phyloP scores from a whole-genome alignment of 345 rosid genomes.

The Euclidium syriacum region DNA sequence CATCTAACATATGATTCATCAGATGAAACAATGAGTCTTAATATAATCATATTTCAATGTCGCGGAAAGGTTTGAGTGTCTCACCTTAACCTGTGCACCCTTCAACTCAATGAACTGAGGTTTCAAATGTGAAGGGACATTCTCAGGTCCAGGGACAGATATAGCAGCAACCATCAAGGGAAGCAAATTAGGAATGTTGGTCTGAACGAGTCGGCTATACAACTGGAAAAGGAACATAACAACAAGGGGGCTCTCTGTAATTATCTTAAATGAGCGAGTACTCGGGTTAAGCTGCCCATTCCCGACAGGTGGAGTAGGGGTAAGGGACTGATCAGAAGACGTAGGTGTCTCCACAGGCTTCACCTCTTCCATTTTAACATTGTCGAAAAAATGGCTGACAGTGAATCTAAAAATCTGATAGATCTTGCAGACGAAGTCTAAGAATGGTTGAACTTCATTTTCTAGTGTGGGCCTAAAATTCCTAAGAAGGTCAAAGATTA shows the following conservation, averaged over 20 bases:
- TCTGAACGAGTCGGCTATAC: constrained; percentile 88
- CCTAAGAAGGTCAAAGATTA: constrained; percentile 91
- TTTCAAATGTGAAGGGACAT: constrained; percentile 81
- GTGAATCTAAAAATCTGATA: constrained; percentile 81
- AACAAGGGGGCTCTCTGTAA: constrained; percentile 97
- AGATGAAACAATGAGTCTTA: neutral
- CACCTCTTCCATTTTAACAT: constrained; percentile 56
- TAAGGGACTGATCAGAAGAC: constrained; percentile 64
- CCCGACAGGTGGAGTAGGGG: constrained; percentile 42
- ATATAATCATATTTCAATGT: neutral
- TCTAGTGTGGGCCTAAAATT: constrained; percentile 91
- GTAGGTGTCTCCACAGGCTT: constrained; percentile 74
- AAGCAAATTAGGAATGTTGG: constrained; percentile 86
- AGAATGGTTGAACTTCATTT: constrained; percentile 90
- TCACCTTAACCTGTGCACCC: constrained; percentile 99
- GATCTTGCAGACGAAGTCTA: constrained; percentile 95
- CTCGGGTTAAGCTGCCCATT: constrained; percentile 88
- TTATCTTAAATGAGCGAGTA: constrained; percentile 89
- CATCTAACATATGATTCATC: neutral
- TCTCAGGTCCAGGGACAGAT: constrained; percentile 94
- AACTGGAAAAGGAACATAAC: constrained; percentile 98
- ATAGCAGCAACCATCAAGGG: constrained; percentile 98
- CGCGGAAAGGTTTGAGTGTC: constrained; percentile 11
- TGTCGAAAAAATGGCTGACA: constrained; percentile 86
- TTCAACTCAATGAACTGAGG: constrained; percentile 87